Percentiles rank a stretch among this genome's conserved stretches.
Conservation (phyloP, 306 rosid genomes). For the Prunus mira region DNA sequence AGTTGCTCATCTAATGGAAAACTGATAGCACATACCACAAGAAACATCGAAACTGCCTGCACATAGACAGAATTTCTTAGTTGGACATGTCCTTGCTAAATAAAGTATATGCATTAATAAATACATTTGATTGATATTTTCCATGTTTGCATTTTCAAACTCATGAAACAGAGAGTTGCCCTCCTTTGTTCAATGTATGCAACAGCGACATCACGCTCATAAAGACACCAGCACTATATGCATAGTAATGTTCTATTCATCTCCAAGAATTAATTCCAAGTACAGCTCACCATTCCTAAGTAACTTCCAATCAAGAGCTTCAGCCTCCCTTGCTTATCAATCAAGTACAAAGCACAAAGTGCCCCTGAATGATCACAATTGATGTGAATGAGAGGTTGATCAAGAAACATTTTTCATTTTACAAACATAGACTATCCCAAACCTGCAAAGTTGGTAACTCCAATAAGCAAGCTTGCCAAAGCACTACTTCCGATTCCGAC, state of each 20-base stretch:
- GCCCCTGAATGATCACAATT: slow-evolving; percentile 53
- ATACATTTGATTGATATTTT: background rate
- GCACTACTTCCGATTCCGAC: slow-evolving; percentile 75
- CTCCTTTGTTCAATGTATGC: background rate
- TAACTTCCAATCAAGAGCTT: slow-evolving; percentile 83
- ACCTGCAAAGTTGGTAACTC: slow-evolving; percentile 89
- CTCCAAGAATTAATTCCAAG: background rate
- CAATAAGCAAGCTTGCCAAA: slow-evolving; percentile 72
- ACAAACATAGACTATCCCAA: slow-evolving; percentile 17
- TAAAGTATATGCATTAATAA: background rate
- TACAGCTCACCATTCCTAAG: slow-evolving; percentile 77
- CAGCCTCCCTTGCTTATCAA: slow-evolving; percentile 81
- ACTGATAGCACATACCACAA: slow-evolving; percentile 50
- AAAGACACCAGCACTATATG: background rate
- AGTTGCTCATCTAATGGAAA: slow-evolving; percentile 62
- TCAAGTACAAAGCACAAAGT: slow-evolving; percentile 66
- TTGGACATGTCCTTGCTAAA: background rate
- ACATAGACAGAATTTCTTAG: slow-evolving; percentile 13
- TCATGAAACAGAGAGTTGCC: background rate
- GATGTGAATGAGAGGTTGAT: slow-evolving; percentile 27
- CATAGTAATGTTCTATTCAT: background rate
- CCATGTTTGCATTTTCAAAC: background rate
- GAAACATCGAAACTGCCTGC: slow-evolving; percentile 80
- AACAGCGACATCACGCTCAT: background rate
- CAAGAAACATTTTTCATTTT: slow-evolving; percentile 19